Conservation (phyloP, 2,329 filamentous ascomycete species). For the Verticillium longisporum region DNA sequence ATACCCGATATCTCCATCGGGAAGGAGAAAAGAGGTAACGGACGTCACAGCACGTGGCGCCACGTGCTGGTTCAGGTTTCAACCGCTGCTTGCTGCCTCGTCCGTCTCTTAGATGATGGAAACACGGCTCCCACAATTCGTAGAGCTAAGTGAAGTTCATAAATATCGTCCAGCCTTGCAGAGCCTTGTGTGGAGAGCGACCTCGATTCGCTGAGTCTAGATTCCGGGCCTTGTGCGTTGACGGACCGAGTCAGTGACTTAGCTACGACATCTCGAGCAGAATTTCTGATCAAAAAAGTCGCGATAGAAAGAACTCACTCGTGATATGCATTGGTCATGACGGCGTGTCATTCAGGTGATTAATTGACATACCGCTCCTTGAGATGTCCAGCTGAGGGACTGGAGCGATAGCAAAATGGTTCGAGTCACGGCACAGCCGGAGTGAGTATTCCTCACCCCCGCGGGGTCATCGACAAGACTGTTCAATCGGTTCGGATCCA, state of each 20-base stretch:
- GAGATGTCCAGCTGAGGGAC: not conserved
- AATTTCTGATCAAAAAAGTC: no score
- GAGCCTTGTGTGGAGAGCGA: no score
- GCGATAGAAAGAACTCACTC: no score
- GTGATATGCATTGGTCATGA: not conserved
- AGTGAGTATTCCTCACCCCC: not conserved
- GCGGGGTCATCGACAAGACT: not conserved
- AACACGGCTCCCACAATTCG: no score
- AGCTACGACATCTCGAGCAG: no score
- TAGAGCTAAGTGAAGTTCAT: no score
- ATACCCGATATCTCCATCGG: not conserved
- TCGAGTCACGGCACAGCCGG: not conserved
- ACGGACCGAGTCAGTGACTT: no score
- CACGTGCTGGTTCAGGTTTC: not conserved
- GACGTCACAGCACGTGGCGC: not conserved
- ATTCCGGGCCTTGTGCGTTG: no score
- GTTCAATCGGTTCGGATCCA: not conserved
- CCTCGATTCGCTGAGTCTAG: no score
- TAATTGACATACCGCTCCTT: not conserved
- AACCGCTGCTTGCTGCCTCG: not conserved
- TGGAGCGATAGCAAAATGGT: not conserved
- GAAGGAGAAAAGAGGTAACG: not conserved
- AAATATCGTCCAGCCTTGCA: no score
- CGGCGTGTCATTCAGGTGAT: not conserved
- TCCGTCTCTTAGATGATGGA: no score